phyloP scores from a whole-genome alignment of 1,284 basidiomycete genomes.

The Sporisorium iseilematis-ciliati region DNA sequence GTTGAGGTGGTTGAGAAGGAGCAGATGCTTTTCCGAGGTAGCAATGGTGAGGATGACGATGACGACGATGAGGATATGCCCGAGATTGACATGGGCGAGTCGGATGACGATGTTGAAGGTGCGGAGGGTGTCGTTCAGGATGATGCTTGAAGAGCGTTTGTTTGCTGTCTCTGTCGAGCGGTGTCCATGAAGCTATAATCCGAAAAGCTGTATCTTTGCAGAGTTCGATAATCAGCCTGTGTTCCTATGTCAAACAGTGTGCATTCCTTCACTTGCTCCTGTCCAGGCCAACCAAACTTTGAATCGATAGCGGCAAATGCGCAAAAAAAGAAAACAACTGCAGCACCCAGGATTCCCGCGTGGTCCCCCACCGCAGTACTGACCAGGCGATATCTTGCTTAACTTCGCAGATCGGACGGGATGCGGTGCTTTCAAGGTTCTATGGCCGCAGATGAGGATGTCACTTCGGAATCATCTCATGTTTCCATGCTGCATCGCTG shows the following conservation, averaged over 20 bases:
- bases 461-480: no score
- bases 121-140: background rate
- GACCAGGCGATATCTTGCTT: constrained; percentile 82
- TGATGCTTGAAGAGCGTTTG: background rate
- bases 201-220: background rate
- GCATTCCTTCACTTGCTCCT: no score
- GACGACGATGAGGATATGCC: constrained; percentile 59
- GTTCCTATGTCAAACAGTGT: no score
- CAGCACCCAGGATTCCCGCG: no score
- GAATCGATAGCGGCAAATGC: no score
- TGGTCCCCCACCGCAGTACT: constrained; percentile 80
- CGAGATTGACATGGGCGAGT: constrained; percentile 46
- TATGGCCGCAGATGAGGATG: constrained; percentile 82
- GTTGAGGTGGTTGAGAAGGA: background rate
- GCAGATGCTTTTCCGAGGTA: constrained; percentile 1
- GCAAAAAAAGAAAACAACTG: no score
- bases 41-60: constrained; percentile 24
- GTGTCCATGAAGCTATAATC: background rate
- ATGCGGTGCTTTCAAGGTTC: constrained; percentile 83
- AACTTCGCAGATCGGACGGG: constrained; percentile 83
- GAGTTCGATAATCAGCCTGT: no score
- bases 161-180: background rate
- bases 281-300: no score
- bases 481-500: no score
- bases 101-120: constrained; percentile 40